Evolutionary conservation across 2,329 filamentous ascomycete species (phyloP), one percentile per base, ranked within the genome.

Genomic region (Penicillium sp.): DNA sequence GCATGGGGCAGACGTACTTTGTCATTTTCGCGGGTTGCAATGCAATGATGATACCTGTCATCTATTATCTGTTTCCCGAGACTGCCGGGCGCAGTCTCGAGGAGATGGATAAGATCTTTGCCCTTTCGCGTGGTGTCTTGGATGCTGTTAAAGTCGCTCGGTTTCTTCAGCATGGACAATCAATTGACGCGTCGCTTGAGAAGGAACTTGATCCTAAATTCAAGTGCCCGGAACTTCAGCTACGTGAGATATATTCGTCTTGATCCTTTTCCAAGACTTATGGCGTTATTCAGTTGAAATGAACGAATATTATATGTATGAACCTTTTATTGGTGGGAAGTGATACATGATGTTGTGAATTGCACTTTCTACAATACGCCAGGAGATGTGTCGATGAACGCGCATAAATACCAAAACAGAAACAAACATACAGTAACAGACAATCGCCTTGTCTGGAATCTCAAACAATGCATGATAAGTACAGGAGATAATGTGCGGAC

Each of bases 61-160:
- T 65, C 3, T 64, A 61, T 27, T 64, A 60, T 21, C 8, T 64
- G 6, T 63, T 61, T 38, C 63, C 63, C 0, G 63, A 65, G 37
- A 65, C 63, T 0, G 57, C 63, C 7, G 61, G 63, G 2, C 63
- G 63, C 23, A 64, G 53, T 21, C 55, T 65, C 0, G 63, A 65
- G 39, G 61, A 65, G 29, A 65, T 65, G 29, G 63, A 65, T 16
- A 54, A 60, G 21, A 61, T 65, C 2, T 65, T 65, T 29, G 48
- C 49, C 6, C 51, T 59, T 21, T 60, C 61, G 0, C 42, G 46
- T 3, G 27, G 52, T 7, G 4, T 44, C 1, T 40, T 62, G 23
- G 63, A 63, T 54, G 50, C 42, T 42, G 61, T 64, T 21, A 47
- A 56, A 7, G 38, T 57, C 2, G 60, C 61, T 6, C 58, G 45